A percentile compares a stretch with the other conserved stretches of the same genome.
Evolutionary conservation across 495 filamentous ascomycete genomes (phyloP).

Genomic region (Penicillium turbatum): DNA sequence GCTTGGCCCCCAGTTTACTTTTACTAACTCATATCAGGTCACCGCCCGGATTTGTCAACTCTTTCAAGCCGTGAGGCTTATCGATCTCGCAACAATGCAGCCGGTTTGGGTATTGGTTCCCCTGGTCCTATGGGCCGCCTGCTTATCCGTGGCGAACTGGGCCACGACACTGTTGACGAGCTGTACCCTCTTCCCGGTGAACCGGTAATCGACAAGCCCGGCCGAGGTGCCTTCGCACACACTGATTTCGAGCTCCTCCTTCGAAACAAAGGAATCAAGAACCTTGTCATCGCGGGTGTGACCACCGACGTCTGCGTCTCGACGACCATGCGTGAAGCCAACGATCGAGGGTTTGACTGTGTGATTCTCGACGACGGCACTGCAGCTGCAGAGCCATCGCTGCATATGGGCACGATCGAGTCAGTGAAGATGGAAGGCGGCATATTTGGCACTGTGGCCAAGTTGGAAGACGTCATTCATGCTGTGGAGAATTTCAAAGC

Average conservation of each 20-base stretch:
- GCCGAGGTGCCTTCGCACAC: constrained; percentile 60
- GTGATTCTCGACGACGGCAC: constrained; percentile 52
- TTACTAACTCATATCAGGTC: constrained; percentile 42
- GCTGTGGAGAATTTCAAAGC: constrained; percentile 46
- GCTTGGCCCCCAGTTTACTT: not conserved
- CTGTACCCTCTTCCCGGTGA: constrained; percentile 53
- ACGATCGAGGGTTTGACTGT: constrained; percentile 71
- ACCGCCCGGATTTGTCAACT: constrained; percentile 57
- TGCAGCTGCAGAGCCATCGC: constrained; percentile 45
- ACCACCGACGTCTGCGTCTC: constrained; percentile 70
- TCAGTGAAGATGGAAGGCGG: constrained; percentile 56
- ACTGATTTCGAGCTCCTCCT: constrained; percentile 61
- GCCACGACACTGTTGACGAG: constrained; percentile 60
- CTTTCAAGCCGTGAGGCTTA: constrained; percentile 52
- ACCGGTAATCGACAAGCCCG: constrained; percentile 65
- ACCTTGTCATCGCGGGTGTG: constrained; percentile 62
- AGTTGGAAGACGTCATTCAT: constrained; percentile 45
- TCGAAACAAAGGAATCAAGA: constrained; percentile 59
- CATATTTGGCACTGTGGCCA: constrained; percentile 52
- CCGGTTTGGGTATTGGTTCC: constrained; percentile 56
- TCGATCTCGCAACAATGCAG: constrained; percentile 51
- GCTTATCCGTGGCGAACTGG: constrained; percentile 59
- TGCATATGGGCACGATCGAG: constrained; percentile 48
- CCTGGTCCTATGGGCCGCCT: constrained; percentile 58
- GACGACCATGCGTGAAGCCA: constrained; percentile 65